Evolutionary conservation across 441 rosid genomes (phyloP).

Genomic region (Syzygium syzygioides): DNA sequence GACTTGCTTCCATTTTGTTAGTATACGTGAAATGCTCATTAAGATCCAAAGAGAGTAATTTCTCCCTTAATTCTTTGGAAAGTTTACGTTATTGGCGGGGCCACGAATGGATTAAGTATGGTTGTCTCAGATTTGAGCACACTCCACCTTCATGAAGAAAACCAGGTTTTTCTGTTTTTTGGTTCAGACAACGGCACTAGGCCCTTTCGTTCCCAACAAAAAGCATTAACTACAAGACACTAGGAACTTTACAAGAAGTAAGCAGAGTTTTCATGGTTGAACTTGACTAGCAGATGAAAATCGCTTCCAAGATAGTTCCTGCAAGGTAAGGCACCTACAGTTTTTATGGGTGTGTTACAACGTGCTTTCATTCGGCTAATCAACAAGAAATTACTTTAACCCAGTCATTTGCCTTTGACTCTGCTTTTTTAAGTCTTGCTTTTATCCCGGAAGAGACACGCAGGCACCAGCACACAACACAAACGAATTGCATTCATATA

Average conservation of each 20-base stretch:
- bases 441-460: neutral
- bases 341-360: neutral
- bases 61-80: neutral
- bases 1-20: neutral
- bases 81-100: neutral
- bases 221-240: neutral
- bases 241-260: neutral
- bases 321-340: neutral
- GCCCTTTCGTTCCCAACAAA: neutral
- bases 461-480: rapidly evolving
- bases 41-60: neutral
- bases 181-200: neutral
- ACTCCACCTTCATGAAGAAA: neutral
- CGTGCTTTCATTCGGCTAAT: neutral
- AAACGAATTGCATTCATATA: neutral
- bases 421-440: neutral
- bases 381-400: neutral
- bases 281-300: neutral
- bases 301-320: neutral
- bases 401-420: neutral
- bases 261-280: neutral
- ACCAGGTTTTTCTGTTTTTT: neutral
- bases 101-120: neutral
- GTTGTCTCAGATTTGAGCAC: neutral
- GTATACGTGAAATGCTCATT: neutral